Base-by-base conservation (phyloP, 2,329 filamentous ascomycete species). In the Epichloe baconii region DNA sequence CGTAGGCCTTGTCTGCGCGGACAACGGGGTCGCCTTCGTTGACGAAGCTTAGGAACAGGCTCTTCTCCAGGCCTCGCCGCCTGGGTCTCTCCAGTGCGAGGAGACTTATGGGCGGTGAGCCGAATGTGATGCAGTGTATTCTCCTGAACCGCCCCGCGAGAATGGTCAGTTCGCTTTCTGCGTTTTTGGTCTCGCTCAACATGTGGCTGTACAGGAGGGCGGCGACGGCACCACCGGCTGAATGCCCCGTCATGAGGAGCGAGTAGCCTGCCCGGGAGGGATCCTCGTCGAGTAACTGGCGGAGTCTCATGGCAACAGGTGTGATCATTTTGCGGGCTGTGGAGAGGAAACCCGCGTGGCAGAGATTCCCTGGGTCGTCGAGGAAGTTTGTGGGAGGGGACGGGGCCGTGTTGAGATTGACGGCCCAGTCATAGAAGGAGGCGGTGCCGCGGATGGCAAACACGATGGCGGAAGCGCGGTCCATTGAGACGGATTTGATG, bases 1-100 rank as follows among this genome's bases (percentile, higher is more conserved):
- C 73, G 58, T 94, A 91, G 0, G 79, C 76, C 65, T 81, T 85
- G 61, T 94, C 88, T 0, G 87, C 87, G 31, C 88, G 71, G 0
- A 79, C 75, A 0, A 95, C 85, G 0, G 86, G 87, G 57, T 95
- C 89, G 3, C 88, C 88, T 64, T 95, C 88, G 61, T 95, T 95
- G 59, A 90, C 73, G 62, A 95, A 88, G 42, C 78, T 80, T 49
- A 88, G 75, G 63, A 95, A 95, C 4, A 91, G 63, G 52, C 81
- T 88, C 61, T 86, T 88, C 31, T 73, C 66, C 21, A 78, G 65
- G 12, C 71, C 65, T 0, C 65, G 62, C 2, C 65, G 65, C 4
- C 73, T 58, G 0, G 85, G 82, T 56, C 79, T 85, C 31, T 72
- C 61, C 2, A 94, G 68, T 0, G 88, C 86, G 1, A 85, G 71